These are phyloP conservation scores for Plasmodium knowlesi DNA, from an alignment of 169 alveolate genomes.

Conservation along the genomic window DNA sequence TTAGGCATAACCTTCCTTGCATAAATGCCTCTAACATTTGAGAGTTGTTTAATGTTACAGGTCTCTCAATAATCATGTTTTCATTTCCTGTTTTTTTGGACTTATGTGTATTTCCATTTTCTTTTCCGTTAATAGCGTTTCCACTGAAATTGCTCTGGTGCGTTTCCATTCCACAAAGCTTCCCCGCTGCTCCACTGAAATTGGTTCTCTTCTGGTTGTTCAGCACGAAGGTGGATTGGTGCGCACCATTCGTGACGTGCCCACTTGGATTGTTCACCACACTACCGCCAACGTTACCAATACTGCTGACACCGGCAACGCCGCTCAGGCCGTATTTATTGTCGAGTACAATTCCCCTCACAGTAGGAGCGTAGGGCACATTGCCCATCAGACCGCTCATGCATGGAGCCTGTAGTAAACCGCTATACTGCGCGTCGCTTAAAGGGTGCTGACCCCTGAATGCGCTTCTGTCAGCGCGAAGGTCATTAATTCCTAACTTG, in stretches of 20 bases:
- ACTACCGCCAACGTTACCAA: neutral
- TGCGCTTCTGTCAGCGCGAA: neutral
- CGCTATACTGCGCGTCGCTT: neutral
- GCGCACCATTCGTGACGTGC: neutral
- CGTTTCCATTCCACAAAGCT: neutral
- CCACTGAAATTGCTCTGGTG: neutral
- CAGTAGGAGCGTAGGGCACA: neutral
- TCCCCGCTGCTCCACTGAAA: neutral
- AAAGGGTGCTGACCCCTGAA: neutral
- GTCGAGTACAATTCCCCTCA: neutral
- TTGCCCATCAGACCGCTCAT: neutral
- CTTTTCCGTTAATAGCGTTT: neutral
- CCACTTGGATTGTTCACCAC: neutral
- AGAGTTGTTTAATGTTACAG: slow-evolving; percentile 64
- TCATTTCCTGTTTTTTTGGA: slow-evolving; percentile 10
- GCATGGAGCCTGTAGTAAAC: neutral
- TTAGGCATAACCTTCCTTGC: slow-evolving; percentile 82
- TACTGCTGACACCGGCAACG: neutral
- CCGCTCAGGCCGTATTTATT: neutral
- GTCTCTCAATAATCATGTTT: slow-evolving; percentile 49
- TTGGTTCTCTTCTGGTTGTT: neutral
- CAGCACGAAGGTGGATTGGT: neutral
- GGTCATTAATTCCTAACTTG: neutral
- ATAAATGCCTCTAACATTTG: slow-evolving; percentile 76
- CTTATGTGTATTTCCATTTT: neutral